Base-by-base conservation (phyloP, 495 filamentous ascomycete genomes). In the Neurospora cerealis region DNA sequence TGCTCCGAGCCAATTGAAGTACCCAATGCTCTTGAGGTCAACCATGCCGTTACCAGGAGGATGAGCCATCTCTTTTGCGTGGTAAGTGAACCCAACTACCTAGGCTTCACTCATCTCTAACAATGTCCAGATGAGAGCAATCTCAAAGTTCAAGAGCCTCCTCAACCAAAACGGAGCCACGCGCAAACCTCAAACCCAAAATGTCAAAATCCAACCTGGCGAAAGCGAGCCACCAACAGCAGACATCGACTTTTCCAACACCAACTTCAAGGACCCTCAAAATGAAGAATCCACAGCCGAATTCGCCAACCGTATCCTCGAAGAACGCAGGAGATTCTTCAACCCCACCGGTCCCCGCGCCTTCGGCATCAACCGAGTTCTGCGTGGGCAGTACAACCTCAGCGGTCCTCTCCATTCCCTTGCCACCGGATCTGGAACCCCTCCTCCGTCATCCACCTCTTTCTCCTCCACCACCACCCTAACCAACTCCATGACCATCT, bases 21-120 rank as follows among this genome's bases (percentile, higher is more conserved):
- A 8, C 95, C 96, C 4, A 98, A 94, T 38, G 90, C 94, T 70
- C 92, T 93, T 71, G 96, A 99, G 81, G 88, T 97, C 77, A 92
- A 96, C 73, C 88, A 90, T 66, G 96, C 96, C 34, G 97, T 99
- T 72, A 98, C 96, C 1, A 88, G 87, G 10, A 96, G 92, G 75
- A 92, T 99, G 84, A 89, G 87, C 69, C 90, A 95, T 75, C 85
- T 98, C 5, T 83, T 98, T 73, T 91, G 91, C 34, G 91, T 99
- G 74, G 94, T 97, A 88, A 79, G 92, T 83, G 34, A 40, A 17
- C 37, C 28, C 2, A 34, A 36, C 42, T 28, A 24, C 41, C 24
- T 32, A 54, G 9, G 15, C 9, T n/a, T 21, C 17, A 17, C 21
- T 21, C 10, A 11, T 19, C 15, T 69, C 72, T 74, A 73, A 78